A percentile compares a stretch with the other conserved stretches of the same genome.
Conservation (phyloP, 73 alveolate species). For the Urostyla sp. region DNA sequence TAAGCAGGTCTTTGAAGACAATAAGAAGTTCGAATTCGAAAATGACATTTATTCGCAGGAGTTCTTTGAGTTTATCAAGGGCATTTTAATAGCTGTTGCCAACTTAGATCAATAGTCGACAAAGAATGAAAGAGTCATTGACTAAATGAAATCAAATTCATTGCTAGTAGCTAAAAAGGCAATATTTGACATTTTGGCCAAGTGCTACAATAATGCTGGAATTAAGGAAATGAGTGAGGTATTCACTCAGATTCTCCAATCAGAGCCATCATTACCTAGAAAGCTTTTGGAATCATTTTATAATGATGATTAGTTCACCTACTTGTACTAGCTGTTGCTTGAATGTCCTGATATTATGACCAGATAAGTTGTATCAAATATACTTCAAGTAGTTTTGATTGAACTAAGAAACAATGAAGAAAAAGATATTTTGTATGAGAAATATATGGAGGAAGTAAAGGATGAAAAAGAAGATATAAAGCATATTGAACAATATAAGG, state of each 20-base stretch:
- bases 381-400: constrained; percentile 34
- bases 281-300: constrained; percentile 3
- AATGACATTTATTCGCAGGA: constrained; percentile 70
- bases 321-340: constrained; percentile 52
- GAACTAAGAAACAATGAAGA: constrained; percentile 59
- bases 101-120: background rate
- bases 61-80: constrained; percentile 63
- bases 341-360: constrained; percentile 57
- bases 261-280: constrained; percentile 20
- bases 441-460: background rate
- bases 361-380: constrained; percentile 28
- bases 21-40: constrained; percentile 64
- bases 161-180: constrained; percentile 46
- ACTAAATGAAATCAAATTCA: background rate
- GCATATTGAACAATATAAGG: background rate
- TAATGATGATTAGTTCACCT: constrained; percentile 51
- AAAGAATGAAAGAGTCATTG: background rate
- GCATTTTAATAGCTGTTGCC: constrained; percentile 22
- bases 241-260: constrained; percentile 27
- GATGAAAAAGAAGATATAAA: constrained; percentile 11
- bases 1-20: constrained; percentile 59
- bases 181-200: constrained; percentile 59
- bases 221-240: constrained; percentile 37
- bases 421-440: constrained; percentile 38
- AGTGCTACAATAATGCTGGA: constrained; percentile 58